Percentiles rank a stretch among this genome's conserved stretches.
Conservation (phyloP, 176 grass and related monocot species). For the Oryza rufipogon region DNA sequence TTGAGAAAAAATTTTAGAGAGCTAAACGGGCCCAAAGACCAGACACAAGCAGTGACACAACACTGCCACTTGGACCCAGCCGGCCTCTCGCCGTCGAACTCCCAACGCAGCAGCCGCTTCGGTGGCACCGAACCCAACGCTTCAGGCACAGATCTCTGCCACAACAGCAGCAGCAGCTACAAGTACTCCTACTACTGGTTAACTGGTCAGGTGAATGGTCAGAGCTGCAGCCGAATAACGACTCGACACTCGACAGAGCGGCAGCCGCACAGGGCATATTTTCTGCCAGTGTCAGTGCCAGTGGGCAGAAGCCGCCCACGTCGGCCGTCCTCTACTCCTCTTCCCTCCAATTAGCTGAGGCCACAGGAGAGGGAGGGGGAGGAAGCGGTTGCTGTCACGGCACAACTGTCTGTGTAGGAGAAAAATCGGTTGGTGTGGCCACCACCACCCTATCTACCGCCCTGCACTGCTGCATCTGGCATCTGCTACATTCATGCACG, state of each 20-base stretch:
- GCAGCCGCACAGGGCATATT: neutral
- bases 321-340: neutral
- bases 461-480: neutral
- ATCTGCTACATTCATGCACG: neutral
- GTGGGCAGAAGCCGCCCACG: neutral
- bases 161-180: neutral
- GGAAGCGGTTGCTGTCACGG: neutral
- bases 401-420: neutral
- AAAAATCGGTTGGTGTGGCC: conserved; percentile 21
- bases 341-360: too few relatives aligned
- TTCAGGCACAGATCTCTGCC: neutral
- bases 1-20: too few relatives aligned
- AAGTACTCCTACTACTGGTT: too few relatives aligned
- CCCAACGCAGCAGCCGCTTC: neutral
- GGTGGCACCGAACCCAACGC: conserved; percentile 15
- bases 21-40: neutral
- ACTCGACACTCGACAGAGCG: neutral
- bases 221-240: neutral
- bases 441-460: neutral
- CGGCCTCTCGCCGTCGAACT: neutral
- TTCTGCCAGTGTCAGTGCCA: neutral
- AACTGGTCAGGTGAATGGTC: neutral
- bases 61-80: neutral
- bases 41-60: neutral
- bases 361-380: neutral